Evolutionary conservation across 129 eudicot species (phyloP).

Genomic region (Dittrichia graveolens): DNA sequence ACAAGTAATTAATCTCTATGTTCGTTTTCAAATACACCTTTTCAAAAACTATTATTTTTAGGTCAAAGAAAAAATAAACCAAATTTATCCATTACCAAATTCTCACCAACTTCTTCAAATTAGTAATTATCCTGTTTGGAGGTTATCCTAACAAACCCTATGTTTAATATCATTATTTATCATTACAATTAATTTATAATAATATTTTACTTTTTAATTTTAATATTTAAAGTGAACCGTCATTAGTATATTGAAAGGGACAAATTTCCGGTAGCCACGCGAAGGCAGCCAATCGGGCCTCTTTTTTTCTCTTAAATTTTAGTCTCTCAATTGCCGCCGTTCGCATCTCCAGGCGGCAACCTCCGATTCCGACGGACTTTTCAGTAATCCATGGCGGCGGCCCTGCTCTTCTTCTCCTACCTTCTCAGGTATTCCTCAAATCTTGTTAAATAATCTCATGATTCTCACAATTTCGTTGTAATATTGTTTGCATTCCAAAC

Average conservation of each 20-base stretch:
- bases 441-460: background rate
- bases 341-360: constrained; percentile 36
- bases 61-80: no score
- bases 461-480: background rate
- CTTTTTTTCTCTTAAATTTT: constrained; percentile 5
- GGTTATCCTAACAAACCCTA: background rate
- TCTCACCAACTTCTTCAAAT: background rate
- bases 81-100: background rate
- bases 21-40: no score
- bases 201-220: background rate
- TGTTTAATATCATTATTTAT: no score
- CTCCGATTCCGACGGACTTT: constrained; percentile 16
- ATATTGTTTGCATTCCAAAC: background rate
- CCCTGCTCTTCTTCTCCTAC: constrained; percentile 41
- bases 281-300: constrained; percentile 16
- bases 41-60: no score
- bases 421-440: constrained; percentile 29
- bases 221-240: background rate
- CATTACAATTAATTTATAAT: no score
- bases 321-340: constrained; percentile 39
- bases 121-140: background rate
- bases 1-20: no score
- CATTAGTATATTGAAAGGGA: background rate
- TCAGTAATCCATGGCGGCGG: constrained; percentile 23
- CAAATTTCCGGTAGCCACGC: constrained; percentile 27